Percentiles rank a stretch among this genome's conserved stretches.
Evolutionary conservation across 345 rosid genomes (phyloP).

Genomic region (Limnanthes douglasii): DNA sequence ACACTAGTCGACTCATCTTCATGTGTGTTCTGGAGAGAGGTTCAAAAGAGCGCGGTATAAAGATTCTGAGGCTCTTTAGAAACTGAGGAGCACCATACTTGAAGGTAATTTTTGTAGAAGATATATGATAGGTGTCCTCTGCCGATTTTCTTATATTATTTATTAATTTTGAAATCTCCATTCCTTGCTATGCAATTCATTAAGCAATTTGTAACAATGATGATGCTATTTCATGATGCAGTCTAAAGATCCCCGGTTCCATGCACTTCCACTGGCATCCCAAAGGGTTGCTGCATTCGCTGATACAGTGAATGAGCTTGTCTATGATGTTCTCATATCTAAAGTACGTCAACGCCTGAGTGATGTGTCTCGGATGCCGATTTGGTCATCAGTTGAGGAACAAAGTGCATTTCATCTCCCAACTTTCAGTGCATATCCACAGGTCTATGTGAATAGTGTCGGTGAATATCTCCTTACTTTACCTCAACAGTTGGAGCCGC

Average conservation of each 20-base stretch:
- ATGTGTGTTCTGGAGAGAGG: too few relatives aligned
- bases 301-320: conserved; percentile 84
- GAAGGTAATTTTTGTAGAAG: too few relatives aligned
- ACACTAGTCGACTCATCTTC: too few relatives aligned
- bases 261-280: conserved; percentile 83
- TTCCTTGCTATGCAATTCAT: too few relatives aligned
- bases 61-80: too few relatives aligned
- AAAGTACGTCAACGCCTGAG: conserved; percentile 86
- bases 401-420: conserved; percentile 73
- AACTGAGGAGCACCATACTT: too few relatives aligned
- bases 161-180: too few relatives aligned
- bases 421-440: conserved; percentile 92
- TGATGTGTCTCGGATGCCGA: conserved; percentile 64
- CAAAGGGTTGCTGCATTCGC: conserved; percentile 80
- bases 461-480: conserved; percentile 97
- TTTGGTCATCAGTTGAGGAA: conserved; percentile 89
- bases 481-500: conserved; percentile 97
- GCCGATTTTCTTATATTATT: too few relatives aligned
- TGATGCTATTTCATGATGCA: conserved; percentile 18
- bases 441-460: conserved; percentile 70
- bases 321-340: conserved; percentile 85
- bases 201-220: not conserved
- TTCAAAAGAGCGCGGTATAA: too few relatives aligned
- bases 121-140: too few relatives aligned
- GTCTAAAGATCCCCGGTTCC: conserved; percentile 98